Base-by-base conservation (phyloP, 768 basidiomycete species). In the Tylopilus subfusipes region DNA sequence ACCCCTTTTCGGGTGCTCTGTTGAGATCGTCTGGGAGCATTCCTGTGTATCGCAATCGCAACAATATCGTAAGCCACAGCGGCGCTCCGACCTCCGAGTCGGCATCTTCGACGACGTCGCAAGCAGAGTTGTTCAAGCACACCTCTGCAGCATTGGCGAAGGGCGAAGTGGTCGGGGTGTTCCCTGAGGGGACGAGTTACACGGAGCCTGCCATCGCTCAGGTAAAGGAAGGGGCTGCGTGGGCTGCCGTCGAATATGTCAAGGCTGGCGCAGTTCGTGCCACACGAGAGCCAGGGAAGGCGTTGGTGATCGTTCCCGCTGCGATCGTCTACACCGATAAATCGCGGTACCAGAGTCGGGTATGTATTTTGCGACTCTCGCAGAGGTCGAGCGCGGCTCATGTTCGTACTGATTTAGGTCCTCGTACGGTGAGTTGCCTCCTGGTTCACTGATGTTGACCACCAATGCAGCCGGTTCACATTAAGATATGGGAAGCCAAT, bases 211-310 rank as follows among this genome's bases (percentile, higher is more conserved):
- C 69, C 5, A 80, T 82, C 39, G 68, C 74, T 21, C 81, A 80
- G 58, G 65, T 78, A 13, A 67, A 80, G 66, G 83, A 86, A 44
- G 88, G 89, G 6, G 80, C 81, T 3, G 80, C 82, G 7, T 86
- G 88, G 84, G 81, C 84, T 42, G 86, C 84, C 7, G 77, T 90
- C 45, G 88, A 90, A 63, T 89, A 82, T 67, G 73, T 77, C 46
- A 75, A 80, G 55, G 79, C 76, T 56, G 64, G 75, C 19, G 53
- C 59, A 8, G 21, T 24, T 16, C 22, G 63, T 64, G 54, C 63
- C 4, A 36, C 34, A 4, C 16, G 13, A 33, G 31, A 33, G 13
- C 18, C 6, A 18, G 34, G 34, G 4, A 14, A 36, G 34, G 34
- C 34, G 18, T 36, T 36, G 34, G 34, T 36, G 4, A 36, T 36